phyloP scores from a whole-genome alignment of 805 yeast genomes.

The Pichia cephalocereana region DNA sequence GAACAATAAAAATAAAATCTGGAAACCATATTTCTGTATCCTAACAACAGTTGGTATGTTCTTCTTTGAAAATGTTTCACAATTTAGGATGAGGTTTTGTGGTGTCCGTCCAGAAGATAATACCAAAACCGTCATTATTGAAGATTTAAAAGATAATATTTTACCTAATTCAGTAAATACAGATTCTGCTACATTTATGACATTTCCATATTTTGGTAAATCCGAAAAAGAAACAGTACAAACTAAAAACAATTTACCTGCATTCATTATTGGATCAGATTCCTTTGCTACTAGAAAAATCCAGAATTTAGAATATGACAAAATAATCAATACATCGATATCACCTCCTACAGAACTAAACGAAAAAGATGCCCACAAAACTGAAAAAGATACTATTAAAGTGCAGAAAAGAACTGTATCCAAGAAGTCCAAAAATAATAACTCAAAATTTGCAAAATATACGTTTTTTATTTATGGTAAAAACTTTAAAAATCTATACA shows the following conservation, averaged over 20 bases:
- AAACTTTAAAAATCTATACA: slow-evolving; percentile 31
- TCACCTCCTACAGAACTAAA: not conserved
- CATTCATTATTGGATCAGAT: slow-evolving; percentile 17
- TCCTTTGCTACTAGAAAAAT: slow-evolving; percentile 23
- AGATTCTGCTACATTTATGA: not conserved
- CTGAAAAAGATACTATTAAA: not conserved
- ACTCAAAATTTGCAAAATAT: not conserved
- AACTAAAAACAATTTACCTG: slow-evolving; percentile 11
- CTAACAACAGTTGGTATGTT: slow-evolving; percentile 42
- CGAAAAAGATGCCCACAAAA: not conserved
- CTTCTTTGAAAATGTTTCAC: slow-evolving; percentile 33
- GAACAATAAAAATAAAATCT: slow-evolving; percentile 14
- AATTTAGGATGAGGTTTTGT: slow-evolving; percentile 24
- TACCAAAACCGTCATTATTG: slow-evolving; percentile 19
- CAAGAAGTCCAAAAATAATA: not conserved
- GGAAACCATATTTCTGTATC: slow-evolving; percentile 40
- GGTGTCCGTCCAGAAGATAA: slow-evolving; percentile 7
- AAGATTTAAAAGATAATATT: slow-evolving; percentile 13
- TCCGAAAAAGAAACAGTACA: not conserved
- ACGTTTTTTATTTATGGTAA: slow-evolving; percentile 34
- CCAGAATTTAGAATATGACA: slow-evolving; percentile 19
- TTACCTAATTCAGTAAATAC: not conserved
- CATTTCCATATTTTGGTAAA: slow-evolving; percentile 5
- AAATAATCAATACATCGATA: slow-evolving; percentile 9
- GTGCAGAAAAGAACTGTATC: not conserved